Conservation (phyloP, 1,284 basidiomycete genomes). For the Pseudozyma pruni region DNA sequence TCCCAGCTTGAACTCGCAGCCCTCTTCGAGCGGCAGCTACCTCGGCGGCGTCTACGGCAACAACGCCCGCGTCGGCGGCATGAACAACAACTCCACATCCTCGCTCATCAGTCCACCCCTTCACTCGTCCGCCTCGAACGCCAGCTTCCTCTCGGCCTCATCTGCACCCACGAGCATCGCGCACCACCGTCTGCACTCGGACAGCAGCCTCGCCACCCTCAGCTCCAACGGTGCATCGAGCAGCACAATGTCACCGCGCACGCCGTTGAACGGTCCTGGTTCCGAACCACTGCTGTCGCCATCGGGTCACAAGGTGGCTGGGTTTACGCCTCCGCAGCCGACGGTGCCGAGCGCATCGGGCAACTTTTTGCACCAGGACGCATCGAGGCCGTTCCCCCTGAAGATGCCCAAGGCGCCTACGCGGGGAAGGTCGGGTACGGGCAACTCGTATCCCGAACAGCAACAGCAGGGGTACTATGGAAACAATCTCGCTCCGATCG, state of each 20-base stretch:
- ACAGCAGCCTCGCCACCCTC: conserved; percentile 40
- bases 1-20: conserved; percentile 22
- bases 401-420: conserved; percentile 47
- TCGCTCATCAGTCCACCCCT: conserved; percentile 44
- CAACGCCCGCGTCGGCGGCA: conserved; percentile 13
- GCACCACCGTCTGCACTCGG: conserved; percentile 49
- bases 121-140: conserved; percentile 27
- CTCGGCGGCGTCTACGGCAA: conserved; percentile 36
- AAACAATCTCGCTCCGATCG: conserved; percentile 30
- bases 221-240: conserved; percentile 24
- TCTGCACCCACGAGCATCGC: conserved; percentile 32
- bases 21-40: conserved; percentile 31
- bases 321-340: conserved; percentile 35
- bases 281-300: conserved; percentile 40
- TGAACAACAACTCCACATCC: conserved; percentile 18
- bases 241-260: conserved; percentile 47
- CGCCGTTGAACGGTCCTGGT: conserved; percentile 43
- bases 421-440: conserved; percentile 32
- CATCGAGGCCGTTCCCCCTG: conserved; percentile 36
- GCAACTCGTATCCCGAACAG: conserved; percentile 30
- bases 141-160: conserved; percentile 37
- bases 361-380: conserved; percentile 36
- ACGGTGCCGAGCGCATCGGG: conserved; percentile 33
- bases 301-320: conserved; percentile 24
- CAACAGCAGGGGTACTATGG: conserved; percentile 20